phyloP scores from a whole-genome alignment of 257 asterid species.

The Lithospermum erythrorhizon region DNA sequence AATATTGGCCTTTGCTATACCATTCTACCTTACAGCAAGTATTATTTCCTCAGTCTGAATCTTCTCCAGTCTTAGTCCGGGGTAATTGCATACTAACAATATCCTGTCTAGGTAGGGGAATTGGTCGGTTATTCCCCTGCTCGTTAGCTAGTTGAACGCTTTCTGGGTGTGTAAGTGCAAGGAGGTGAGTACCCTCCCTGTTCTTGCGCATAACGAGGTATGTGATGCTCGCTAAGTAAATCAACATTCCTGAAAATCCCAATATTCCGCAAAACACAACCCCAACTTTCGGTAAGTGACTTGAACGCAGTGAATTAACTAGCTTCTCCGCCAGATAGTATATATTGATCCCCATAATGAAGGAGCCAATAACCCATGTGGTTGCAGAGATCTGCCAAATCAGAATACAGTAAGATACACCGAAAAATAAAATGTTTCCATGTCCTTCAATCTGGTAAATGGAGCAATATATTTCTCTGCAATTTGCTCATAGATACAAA shows the following conservation, averaged over 20 bases:
- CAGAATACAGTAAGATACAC: not conserved
- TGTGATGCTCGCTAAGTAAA: slow-evolving; percentile 53
- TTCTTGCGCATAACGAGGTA: slow-evolving; percentile 61
- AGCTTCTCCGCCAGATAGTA: slow-evolving; percentile 60
- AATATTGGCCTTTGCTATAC: not conserved
- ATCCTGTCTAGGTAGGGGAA: slow-evolving; percentile 57
- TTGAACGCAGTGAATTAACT: slow-evolving; percentile 41
- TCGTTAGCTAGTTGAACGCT: slow-evolving; percentile 25
- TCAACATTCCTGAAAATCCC: slow-evolving; percentile 52
- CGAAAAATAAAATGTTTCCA: not conserved
- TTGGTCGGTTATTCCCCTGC: slow-evolving; percentile 3
- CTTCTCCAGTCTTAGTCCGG: slow-evolving; percentile 33
- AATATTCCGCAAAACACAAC: slow-evolving; percentile 50
- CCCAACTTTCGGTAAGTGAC: slow-evolving; percentile 28
- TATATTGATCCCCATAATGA: slow-evolving; percentile 77
- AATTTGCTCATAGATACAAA: not conserved
- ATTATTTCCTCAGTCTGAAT: slow-evolving; percentile 11
- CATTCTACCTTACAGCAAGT: not conserved
- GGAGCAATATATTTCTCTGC: not conserved
- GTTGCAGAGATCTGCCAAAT: slow-evolving; percentile 47
- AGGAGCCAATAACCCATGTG: slow-evolving; percentile 74
- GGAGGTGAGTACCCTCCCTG: slow-evolving; percentile 50
- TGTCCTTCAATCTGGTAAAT: not conserved
- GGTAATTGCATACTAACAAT: slow-evolving; percentile 76
- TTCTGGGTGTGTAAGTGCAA: slow-evolving; percentile 38